Evolutionary conservation across 2,329 filamentous ascomycete species (phyloP), one percentile per base, ranked within the genome.

Genomic region (Chrysoporthe cubensis): DNA sequence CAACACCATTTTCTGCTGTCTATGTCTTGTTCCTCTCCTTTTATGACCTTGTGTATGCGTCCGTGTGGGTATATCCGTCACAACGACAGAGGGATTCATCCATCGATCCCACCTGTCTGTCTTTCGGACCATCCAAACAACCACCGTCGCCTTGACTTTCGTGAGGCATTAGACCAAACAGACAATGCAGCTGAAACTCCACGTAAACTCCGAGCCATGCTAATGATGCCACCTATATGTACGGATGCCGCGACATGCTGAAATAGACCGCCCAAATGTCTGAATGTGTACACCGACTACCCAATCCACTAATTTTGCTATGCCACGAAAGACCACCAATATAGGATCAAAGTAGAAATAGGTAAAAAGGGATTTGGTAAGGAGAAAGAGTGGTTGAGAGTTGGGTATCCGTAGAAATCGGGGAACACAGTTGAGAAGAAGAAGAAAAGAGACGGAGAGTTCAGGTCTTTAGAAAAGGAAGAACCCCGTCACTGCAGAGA

Each of bases 401-500:
- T 40, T 44, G n/a, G 16, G n/a, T 13, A 21, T 52, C 13, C 9
- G 48, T 21, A 32, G 21, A 21, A 18, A 52, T 21, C 21, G 9
- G 26, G 21, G 48, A n/a, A 59, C 3, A 34, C 9, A 18, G 42
- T 58, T 59, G 21, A 59, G n/a, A 42, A 59, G 16, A 21, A 16
- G 37, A 58, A 32, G 37, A 21, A 42, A 37, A 58, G 18, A 3
- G 21, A 42, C 3, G 34, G 50, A 32, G 21, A 26, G 11, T 52
- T 52, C 8, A 11, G 18, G 44, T 62, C 48, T 34, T 67, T 59
- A 67, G 42, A 65, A 67, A 40, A 69, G 54, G 26, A 67, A 62
- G 50, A 67, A 62, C 32, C 68, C 68, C 43, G 62, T 32, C 4
- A 67, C 61, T 18, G 65, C 37, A 58, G 65, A 69, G 46, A 62